Conservation (phyloP, 805 yeast genomes). For the Saturnispora hagleri region DNA sequence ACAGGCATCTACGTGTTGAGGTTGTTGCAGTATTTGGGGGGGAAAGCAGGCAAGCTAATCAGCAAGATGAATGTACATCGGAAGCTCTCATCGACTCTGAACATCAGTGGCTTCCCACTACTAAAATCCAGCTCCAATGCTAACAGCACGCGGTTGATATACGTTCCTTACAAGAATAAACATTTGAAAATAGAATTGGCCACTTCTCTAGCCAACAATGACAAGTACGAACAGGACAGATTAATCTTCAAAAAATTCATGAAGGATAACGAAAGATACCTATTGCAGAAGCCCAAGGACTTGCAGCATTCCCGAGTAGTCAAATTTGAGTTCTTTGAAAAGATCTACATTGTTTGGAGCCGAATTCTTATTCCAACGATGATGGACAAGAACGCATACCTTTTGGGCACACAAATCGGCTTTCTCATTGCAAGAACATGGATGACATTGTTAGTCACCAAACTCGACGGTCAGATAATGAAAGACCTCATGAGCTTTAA, state of each 20-base stretch:
- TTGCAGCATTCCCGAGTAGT: conserved; percentile 7
- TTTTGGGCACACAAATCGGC: conserved; percentile 60
- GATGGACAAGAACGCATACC: conserved; percentile 54
- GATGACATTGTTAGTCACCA: conserved; percentile 77
- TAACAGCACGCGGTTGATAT: conserved; percentile 31
- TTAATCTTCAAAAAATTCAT: conserved; percentile 41
- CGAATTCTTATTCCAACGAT: conserved; percentile 67
- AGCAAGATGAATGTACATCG: background rate
- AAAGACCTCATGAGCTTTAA: conserved; percentile 79
- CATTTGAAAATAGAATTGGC: conserved; percentile 36
- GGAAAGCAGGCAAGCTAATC: conserved; percentile 3
- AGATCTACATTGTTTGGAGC: conserved; percentile 66
- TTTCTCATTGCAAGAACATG: conserved; percentile 78
- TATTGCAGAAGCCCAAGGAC: background rate
- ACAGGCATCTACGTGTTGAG: conserved; percentile 20
- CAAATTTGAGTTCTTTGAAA: conserved; percentile 59
- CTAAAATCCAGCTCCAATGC: background rate
- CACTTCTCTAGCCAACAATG: conserved; percentile 32
- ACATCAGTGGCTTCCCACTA: background rate
- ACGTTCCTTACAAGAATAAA: conserved; percentile 38
- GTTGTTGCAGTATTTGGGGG: conserved; percentile 15
- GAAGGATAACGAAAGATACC: conserved; percentile 21
- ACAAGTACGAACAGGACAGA: conserved; percentile 47
- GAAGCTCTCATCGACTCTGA: background rate
- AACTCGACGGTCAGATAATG: conserved; percentile 86